These are phyloP conservation scores for Eimeria acervulina DNA, from an alignment of 169 alveolate species.

Conservation along the genomic window DNA sequence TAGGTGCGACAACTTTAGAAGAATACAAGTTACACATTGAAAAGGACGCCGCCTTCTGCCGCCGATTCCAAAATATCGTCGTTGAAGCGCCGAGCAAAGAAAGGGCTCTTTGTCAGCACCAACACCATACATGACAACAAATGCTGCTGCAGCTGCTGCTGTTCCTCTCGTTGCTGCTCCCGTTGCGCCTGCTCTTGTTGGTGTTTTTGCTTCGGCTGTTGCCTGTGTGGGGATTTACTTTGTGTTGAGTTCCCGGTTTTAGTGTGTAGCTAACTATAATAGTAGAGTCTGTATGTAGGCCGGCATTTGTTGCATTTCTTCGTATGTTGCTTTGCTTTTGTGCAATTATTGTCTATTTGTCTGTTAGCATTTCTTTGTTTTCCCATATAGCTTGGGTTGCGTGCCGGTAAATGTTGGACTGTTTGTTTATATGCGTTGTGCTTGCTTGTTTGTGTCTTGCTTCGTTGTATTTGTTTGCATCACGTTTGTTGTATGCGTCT, in stretches of 20 bases:
- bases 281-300: slow-evolving; percentile 53
- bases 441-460: background rate
- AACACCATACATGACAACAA: background rate
- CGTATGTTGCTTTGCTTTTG: slow-evolving; percentile 90
- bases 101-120: slow-evolving; percentile 87
- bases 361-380: background rate
- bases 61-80: slow-evolving; percentile 94
- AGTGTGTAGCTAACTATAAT: no score
- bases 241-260: no score
- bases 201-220: no score
- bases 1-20: slow-evolving; percentile 95
- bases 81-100: slow-evolving; percentile 93
- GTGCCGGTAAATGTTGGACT: background rate
- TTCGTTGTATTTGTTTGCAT: background rate
- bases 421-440: background rate
- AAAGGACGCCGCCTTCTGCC: slow-evolving; percentile 94
- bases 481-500: no score
- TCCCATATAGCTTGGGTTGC: background rate
- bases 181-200: no score
- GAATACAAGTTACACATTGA: slow-evolving; percentile 94
- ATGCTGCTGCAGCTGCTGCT: no score
- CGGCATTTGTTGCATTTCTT: slow-evolving; percentile 91
- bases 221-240: no score
- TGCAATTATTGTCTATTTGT: slow-evolving; percentile 85
- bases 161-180: no score